These are phyloP conservation scores for Calonectria hawksworthii DNA, from an alignment of 2,329 filamentous ascomycete species.

Conservation along the genomic window DNA sequence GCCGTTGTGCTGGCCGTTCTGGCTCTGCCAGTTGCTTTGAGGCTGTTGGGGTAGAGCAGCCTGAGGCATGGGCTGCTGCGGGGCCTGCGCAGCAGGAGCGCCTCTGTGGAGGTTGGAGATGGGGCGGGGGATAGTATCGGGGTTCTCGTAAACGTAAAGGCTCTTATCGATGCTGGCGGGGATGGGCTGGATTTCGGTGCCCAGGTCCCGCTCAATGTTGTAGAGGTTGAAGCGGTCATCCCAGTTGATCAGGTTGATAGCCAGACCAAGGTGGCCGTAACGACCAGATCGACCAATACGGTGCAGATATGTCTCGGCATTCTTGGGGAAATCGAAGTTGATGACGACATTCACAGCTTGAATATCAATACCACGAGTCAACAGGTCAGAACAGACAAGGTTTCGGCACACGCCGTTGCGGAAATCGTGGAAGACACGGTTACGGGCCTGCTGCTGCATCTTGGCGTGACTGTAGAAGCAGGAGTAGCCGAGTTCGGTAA, in stretches of 20 bases:
- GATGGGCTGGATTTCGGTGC: conserved; percentile 98
- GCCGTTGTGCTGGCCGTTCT: conserved; percentile 55
- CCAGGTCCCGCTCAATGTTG: conserved; percentile 97
- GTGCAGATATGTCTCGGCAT: conserved; percentile 98
- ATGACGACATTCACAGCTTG: conserved; percentile 99
- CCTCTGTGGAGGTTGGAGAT: conserved; percentile 63
- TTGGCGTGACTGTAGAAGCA: conserved; percentile 99
- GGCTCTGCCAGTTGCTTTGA: conserved; percentile 59
- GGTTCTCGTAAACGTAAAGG: conserved; percentile 97
- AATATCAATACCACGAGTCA: conserved; percentile 99
- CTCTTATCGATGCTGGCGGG: conserved; percentile 96
- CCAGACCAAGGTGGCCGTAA: conserved; percentile 96
- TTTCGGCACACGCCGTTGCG: conserved; percentile 98
- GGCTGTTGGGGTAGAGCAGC: conserved; percentile 49
- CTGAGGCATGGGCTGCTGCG: conserved; percentile 48
- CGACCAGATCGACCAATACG: conserved; percentile 97
- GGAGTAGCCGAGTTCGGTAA: conserved; percentile 98
- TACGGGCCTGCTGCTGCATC: conserved; percentile 97
- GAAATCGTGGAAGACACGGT: conserved; percentile 99
- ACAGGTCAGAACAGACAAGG: conserved; percentile 95
- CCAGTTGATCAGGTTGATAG: conserved; percentile 99
- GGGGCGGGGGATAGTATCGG: conserved; percentile 93
- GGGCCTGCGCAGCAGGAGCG: conserved; percentile 46
- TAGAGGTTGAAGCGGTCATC: conserved; percentile 99
- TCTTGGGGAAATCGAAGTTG: conserved; percentile 99